Evolutionary conservation across 768 basidiomycete species (phyloP).

Genomic region (Hortiboletus campestris): DNA sequence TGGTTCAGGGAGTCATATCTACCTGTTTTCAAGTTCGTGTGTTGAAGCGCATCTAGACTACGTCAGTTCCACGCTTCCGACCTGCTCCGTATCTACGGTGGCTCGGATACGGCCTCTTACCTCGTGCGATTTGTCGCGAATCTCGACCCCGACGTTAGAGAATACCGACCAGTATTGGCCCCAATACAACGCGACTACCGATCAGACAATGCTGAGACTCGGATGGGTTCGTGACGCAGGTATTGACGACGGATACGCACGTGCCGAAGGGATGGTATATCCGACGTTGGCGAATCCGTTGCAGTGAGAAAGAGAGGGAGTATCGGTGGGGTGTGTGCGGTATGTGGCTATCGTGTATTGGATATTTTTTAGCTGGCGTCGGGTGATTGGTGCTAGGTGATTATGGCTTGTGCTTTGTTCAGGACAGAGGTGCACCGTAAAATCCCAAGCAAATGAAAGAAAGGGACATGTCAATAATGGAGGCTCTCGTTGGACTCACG

Average conservation of each 20-base stretch:
- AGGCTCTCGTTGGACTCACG: too few species aligned
- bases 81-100: conserved; percentile 41
- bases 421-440: too few species aligned
- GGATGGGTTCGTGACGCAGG: conserved; percentile 34
- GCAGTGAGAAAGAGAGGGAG: too few species aligned
- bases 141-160: conserved; percentile 37
- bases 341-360: too few species aligned
- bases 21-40: background rate
- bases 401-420: too few species aligned
- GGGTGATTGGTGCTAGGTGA: too few species aligned
- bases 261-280: conserved; percentile 37
- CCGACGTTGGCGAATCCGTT: too few species aligned
- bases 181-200: conserved; percentile 31
- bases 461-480: too few species aligned
- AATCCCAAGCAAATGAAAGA: too few species aligned
- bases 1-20: conserved; percentile 38
- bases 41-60: background rate
- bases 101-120: conserved; percentile 43
- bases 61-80: conserved; percentile 43
- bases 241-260: conserved; percentile 43
- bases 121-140: conserved; percentile 18
- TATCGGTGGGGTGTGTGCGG: too few species aligned
- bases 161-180: conserved; percentile 40
- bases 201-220: conserved; percentile 39
- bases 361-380: too few species aligned